Evolutionary conservation across 495 filamentous ascomycete genomes (phyloP).

Genomic region (Aspergillus saccharolyticus): DNA sequence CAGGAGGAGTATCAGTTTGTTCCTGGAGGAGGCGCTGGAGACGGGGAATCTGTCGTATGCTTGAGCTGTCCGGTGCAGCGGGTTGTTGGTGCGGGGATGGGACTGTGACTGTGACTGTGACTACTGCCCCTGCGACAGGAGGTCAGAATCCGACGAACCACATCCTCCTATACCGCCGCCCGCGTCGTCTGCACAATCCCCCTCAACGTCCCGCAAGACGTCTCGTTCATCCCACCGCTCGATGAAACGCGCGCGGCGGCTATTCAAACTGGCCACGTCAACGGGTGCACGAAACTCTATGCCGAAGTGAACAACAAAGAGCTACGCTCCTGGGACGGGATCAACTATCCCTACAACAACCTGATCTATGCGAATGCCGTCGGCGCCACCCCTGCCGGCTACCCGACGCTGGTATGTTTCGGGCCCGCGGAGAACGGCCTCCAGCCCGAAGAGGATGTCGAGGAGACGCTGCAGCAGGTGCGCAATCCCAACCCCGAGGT

Average conservation of each 20-base stretch:
- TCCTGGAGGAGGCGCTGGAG: constrained; percentile 21
- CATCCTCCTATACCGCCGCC: not conserved
- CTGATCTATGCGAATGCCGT: constrained; percentile 11
- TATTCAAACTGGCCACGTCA: constrained; percentile 18
- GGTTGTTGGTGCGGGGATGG: constrained; percentile 7
- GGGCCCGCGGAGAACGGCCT: constrained; percentile 7
- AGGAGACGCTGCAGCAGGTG: not conserved
- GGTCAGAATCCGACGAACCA: not conserved
- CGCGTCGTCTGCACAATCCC: constrained; percentile 23
- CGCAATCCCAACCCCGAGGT: constrained; percentile 3
- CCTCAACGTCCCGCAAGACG: constrained; percentile 15
- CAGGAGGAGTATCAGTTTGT: constrained; percentile 23
- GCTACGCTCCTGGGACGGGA: constrained; percentile 5
- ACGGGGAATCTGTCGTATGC: constrained; percentile 19
- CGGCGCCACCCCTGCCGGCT: constrained; percentile 7
- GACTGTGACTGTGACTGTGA: constrained; percentile 10
- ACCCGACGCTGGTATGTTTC: constrained; percentile 11
- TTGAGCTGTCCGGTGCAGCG: constrained; percentile 23
- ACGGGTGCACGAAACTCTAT: constrained; percentile 23
- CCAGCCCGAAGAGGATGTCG: constrained; percentile 7
- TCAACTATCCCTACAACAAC: not conserved
- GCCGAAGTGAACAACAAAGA: constrained; percentile 13
- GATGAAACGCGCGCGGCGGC: constrained; percentile 16
- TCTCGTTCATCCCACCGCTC: constrained; percentile 24
- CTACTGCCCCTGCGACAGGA: no score